These are phyloP conservation scores for Pichia nakasei DNA, from an alignment of 805 yeast species.

Conservation along the genomic window DNA sequence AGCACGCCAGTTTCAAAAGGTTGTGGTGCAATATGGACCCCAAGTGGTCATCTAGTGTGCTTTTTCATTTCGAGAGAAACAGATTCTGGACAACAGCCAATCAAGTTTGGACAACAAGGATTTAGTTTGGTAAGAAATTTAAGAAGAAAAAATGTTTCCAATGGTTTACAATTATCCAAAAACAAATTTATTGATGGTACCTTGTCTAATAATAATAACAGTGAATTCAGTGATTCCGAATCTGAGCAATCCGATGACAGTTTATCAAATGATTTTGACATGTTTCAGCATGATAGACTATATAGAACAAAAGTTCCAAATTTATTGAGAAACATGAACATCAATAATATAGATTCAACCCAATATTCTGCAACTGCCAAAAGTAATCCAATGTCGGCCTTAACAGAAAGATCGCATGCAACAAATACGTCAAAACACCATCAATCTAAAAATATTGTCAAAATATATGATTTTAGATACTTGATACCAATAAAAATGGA, in stretches of 20 bases:
- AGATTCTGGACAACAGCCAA: conserved; percentile 31
- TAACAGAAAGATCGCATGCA: conserved; percentile 28
- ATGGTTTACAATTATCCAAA: conserved; percentile 13
- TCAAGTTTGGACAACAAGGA: conserved; percentile 47
- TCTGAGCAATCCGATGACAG: conserved; percentile 44
- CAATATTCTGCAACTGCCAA: conserved; percentile 18
- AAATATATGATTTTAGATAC: conserved; percentile 54
- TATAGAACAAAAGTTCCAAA: conserved; percentile 47
- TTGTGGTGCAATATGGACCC: conserved; percentile 87
- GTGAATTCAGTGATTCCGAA: conserved; percentile 22
- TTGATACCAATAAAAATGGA: conserved; percentile 70
- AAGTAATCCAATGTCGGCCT: conserved; percentile 28
- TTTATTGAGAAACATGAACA: conserved; percentile 29
- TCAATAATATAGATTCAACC: conserved; percentile 17
- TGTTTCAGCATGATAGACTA: conserved; percentile 47
- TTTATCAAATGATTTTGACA: conserved; percentile 60
- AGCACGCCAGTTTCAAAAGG: conserved; percentile 89
- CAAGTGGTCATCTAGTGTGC: conserved; percentile 69
- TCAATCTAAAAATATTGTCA: conserved; percentile 44
- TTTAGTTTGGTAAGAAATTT: conserved; percentile 32
- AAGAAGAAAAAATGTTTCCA: conserved; percentile 20
- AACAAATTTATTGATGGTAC: conserved; percentile 1
- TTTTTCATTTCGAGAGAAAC: conserved; percentile 59
- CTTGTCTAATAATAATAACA: conserved; percentile 4
- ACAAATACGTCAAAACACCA: conserved; percentile 18